A percentile compares a stretch with the other conserved stretches of the same genome.
Conservation (phyloP, 805 yeast genomes). For the Candida cerambycidarum region DNA sequence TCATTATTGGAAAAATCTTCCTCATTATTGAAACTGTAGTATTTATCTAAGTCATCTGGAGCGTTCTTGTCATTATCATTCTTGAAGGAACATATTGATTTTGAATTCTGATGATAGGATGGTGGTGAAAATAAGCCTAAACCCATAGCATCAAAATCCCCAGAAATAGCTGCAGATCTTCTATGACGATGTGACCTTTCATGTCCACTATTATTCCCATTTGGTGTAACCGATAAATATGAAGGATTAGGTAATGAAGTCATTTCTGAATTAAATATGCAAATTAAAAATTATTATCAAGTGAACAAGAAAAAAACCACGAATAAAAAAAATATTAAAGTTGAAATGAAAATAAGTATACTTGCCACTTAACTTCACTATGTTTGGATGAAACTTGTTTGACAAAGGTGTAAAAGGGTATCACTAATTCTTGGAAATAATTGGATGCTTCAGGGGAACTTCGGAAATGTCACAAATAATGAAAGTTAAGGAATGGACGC, state of each 20-base stretch:
- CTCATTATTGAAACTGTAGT: slow-evolving; percentile 33
- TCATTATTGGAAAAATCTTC: slow-evolving; percentile 31
- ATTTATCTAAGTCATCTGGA: slow-evolving; percentile 24
- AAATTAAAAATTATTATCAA: background rate
- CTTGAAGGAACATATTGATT: background rate
- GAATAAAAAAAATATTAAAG: background rate
- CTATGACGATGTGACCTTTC: slow-evolving; percentile 71
- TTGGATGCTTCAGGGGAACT: background rate
- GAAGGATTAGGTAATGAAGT: slow-evolving; percentile 15
- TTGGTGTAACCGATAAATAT: slow-evolving; percentile 10
- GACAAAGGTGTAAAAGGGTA: background rate
- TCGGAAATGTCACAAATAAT: background rate
- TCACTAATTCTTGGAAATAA: background rate
- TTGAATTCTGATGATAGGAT: slow-evolving; percentile 1
- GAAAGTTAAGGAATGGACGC: slow-evolving; percentile 2
- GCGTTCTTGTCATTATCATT: background rate
- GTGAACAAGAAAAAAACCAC: background rate
- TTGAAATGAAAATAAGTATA: background rate
- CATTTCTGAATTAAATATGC: slow-evolving; percentile 8
- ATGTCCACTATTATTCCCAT: slow-evolving; percentile 3
- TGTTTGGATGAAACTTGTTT: background rate
- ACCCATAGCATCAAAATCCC: slow-evolving; percentile 65
- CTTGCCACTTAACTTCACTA: background rate
- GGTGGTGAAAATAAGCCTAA: slow-evolving; percentile 32
- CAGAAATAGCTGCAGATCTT: slow-evolving; percentile 85